These are phyloP conservation scores for Berkeleyomyces basicola DNA, from an alignment of 2,329 filamentous ascomycete species.

Conservation along the genomic window DNA sequence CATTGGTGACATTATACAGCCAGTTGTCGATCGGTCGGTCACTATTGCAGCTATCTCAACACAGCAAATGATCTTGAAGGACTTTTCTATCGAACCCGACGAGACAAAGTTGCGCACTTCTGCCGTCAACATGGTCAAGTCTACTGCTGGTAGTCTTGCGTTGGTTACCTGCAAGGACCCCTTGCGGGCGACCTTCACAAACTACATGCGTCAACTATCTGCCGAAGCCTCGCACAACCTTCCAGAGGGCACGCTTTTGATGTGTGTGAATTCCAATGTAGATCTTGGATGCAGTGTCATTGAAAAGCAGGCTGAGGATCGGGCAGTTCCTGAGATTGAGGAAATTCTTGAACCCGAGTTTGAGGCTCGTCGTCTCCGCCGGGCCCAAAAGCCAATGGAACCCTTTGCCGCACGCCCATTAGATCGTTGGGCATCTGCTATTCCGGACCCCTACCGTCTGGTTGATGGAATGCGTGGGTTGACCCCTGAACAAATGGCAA, in stretches of 20 bases:
- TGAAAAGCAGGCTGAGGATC: slow-evolving; percentile 87
- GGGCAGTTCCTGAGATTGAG: slow-evolving; percentile 86
- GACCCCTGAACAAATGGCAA: slow-evolving; percentile 81
- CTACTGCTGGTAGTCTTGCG: slow-evolving; percentile 81
- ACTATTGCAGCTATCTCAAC: slow-evolving; percentile 97
- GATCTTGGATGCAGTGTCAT: slow-evolving; percentile 87
- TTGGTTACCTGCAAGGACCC: slow-evolving; percentile 98
- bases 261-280: slow-evolving; percentile 97
- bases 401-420: slow-evolving; percentile 68
- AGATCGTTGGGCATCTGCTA: slow-evolving; percentile 83
- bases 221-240: slow-evolving; percentile 60
- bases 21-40: slow-evolving; percentile 91
- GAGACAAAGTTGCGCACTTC: slow-evolving; percentile 73
- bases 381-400: slow-evolving; percentile 58
- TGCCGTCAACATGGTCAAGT: slow-evolving; percentile 86
- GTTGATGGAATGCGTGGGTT: slow-evolving; percentile 52
- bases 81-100: slow-evolving; percentile 85
- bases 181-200: slow-evolving; percentile 87
- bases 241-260: slow-evolving; percentile 86
- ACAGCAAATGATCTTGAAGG: slow-evolving; percentile 86
- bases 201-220: slow-evolving; percentile 69
- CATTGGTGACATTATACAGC: slow-evolving; percentile 89
- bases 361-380: slow-evolving; percentile 60
- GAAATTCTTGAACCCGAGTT: slow-evolving; percentile 75
- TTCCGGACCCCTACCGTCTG: slow-evolving; percentile 84